phyloP scores from a whole-genome alignment of 2,329 filamentous ascomycete species.

The Nemania sp. region DNA sequence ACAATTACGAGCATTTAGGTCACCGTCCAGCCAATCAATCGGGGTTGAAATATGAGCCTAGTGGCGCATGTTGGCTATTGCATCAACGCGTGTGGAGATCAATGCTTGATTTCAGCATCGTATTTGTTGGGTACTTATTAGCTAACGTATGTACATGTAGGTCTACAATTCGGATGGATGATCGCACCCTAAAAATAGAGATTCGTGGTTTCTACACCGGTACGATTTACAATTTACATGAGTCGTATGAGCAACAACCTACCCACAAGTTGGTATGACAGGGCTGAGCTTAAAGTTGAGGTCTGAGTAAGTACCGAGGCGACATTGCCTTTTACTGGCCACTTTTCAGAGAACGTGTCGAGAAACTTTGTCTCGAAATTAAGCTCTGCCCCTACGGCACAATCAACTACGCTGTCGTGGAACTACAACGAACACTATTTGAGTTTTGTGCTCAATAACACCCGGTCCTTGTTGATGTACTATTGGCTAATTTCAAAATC shows the following conservation, averaged over 20 bases:
- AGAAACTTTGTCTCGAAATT: not conserved
- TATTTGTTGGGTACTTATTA: not conserved
- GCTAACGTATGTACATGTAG: not conserved
- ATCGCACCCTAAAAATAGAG: constrained; percentile 14
- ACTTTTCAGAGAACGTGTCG: not conserved
- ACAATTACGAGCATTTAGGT: constrained; percentile 10
- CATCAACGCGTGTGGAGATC: not conserved
- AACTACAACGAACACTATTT: not conserved
- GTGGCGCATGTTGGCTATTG: constrained; percentile 7
- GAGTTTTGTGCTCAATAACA: too few species aligned
- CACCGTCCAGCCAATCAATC: constrained; percentile 24
- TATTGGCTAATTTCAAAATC: too few species aligned
- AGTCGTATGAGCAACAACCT: not conserved
- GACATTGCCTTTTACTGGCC: not conserved
- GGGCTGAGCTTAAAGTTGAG: constrained; percentile 7
- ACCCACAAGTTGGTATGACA: not conserved
- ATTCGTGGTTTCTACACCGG: too few species aligned
- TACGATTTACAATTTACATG: too few species aligned
- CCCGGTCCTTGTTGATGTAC: too few species aligned
- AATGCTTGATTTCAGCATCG: constrained; percentile 13
- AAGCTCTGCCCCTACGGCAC: not conserved
- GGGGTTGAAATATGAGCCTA: not conserved
- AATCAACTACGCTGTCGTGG: too few species aligned
- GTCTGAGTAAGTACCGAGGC: not conserved
- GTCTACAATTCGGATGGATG: not conserved